These are phyloP conservation scores for Kentomonas sorsogonicus DNA, from an alignment of 208 protist genomes.

Conservation along the genomic window DNA sequence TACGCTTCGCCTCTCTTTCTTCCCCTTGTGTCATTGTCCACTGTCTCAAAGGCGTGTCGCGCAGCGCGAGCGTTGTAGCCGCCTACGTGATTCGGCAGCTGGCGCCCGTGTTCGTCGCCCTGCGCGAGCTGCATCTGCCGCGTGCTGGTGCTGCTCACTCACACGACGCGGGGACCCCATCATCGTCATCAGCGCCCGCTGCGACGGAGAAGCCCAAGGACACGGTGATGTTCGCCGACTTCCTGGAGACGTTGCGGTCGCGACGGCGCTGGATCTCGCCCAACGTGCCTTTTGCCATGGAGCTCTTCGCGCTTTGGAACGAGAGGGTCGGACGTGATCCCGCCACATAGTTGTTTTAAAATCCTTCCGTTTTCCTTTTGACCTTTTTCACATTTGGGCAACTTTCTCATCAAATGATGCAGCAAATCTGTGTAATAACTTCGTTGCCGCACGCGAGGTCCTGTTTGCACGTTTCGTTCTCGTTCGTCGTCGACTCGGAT, in stretches of 20 bases:
- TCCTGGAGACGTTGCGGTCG: conserved; percentile 33
- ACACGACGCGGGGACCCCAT: not conserved
- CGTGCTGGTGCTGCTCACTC: not conserved
- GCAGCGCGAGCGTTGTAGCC: conserved; percentile 67
- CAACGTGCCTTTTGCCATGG: conserved; percentile 63
- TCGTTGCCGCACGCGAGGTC: not conserved
- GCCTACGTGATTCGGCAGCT: conserved; percentile 41
- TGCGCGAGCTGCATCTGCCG: not conserved
- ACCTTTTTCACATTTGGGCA: not conserved
- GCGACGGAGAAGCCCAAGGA: not conserved
- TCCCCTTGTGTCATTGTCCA: conserved; percentile 47
- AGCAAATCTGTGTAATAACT: not conserved
- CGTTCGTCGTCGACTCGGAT: not conserved
- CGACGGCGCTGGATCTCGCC: conserved; percentile 47
- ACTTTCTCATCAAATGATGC: not conserved
- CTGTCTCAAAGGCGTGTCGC: conserved; percentile 68
- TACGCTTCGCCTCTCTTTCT: not conserved
- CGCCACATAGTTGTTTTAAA: too few species aligned
- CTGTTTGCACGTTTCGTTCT: not conserved
- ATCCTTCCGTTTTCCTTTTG: conserved; percentile 1
- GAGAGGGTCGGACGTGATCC: conserved; percentile 5
- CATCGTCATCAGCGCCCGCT: not conserved
- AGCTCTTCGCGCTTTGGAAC: conserved; percentile 53
- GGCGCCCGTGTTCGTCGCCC: conserved; percentile 3
- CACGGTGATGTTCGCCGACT: conserved; percentile 2